phyloP scores from a whole-genome alignment of 805 yeast genomes.

The Yarrowia sp. region DNA sequence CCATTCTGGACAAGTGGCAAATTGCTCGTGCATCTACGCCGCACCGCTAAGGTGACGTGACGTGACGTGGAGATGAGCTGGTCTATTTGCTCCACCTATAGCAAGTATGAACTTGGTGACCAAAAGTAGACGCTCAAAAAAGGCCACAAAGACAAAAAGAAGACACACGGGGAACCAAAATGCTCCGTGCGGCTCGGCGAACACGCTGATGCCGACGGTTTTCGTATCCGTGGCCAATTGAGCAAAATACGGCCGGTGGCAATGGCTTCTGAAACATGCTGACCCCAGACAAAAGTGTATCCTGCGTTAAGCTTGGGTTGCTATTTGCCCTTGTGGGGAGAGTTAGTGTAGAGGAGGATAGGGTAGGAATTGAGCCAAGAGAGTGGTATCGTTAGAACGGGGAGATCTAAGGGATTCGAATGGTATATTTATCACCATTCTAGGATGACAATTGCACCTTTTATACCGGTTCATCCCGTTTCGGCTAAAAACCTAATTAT shows the following conservation, averaged over 20 bases:
- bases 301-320: constrained; percentile 4
- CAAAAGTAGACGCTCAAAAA: too few relatives aligned
- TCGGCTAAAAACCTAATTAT: too few relatives aligned
- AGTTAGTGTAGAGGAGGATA: neutral
- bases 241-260: too few relatives aligned
- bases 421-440: neutral
- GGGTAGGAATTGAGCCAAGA: neutral
- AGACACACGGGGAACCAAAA: too few relatives aligned
- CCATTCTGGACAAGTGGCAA: neutral
- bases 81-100: too few relatives aligned
- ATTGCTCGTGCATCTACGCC: neutral
- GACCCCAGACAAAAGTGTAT: neutral
- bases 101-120: too few relatives aligned
- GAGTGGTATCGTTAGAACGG: neutral
- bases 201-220: too few relatives aligned
- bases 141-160: neutral
- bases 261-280: neutral
- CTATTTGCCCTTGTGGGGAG: neutral
- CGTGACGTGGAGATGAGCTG: neutral
- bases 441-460: too few relatives aligned
- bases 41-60: neutral
- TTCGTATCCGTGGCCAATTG: too few relatives aligned
- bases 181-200: too few relatives aligned
- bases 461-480: too few relatives aligned
- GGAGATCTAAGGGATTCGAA: neutral